phyloP scores from a whole-genome alignment of 345 rosid genomes.

The Luvunga scandens region DNA sequence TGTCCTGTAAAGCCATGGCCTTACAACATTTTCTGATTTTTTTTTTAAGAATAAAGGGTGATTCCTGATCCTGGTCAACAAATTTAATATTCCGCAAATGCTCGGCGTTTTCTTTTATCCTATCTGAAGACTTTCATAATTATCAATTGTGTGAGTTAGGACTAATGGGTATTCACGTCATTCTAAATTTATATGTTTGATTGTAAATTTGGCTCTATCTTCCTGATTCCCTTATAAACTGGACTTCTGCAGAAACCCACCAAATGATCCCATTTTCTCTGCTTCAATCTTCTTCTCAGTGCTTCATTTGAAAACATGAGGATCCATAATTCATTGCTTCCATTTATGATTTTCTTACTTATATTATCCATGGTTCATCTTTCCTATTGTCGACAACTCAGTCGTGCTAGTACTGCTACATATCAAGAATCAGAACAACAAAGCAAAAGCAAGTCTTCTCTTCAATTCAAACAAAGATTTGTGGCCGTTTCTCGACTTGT shows the following conservation, averaged over 20 bases:
- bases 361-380: slow-evolving; percentile 23
- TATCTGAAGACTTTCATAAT: neutral
- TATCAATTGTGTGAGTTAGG: neutral
- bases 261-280: neutral
- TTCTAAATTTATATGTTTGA: neutral
- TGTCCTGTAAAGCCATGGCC: neutral
- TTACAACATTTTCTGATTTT: neutral
- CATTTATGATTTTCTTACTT: slow-evolving; percentile 16
- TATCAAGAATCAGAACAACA: slow-evolving; percentile 11
- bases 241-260: neutral
- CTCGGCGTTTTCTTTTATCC: neutral
- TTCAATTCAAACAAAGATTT: slow-evolving; percentile 12
- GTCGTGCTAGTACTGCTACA: neutral
- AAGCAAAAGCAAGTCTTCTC: slow-evolving; percentile 11
- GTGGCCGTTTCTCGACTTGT: slow-evolving; percentile 11
- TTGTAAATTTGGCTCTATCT: slow-evolving; percentile 5
- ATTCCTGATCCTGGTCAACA: neutral
- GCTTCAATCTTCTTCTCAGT: neutral
- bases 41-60: neutral
- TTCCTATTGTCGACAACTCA: slow-evolving; percentile 23
- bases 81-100: neutral
- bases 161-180: neutral
- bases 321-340: slow-evolving; percentile 12
- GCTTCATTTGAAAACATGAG: slow-evolving; percentile 19
- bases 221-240: slow-evolving; percentile 20